Percentiles rank a stretch among this genome's conserved stretches.
These are phyloP conservation scores for Plasmodium sp. DNA, from an alignment of 169 alveolate genomes.

Conservation along the genomic window DNA sequence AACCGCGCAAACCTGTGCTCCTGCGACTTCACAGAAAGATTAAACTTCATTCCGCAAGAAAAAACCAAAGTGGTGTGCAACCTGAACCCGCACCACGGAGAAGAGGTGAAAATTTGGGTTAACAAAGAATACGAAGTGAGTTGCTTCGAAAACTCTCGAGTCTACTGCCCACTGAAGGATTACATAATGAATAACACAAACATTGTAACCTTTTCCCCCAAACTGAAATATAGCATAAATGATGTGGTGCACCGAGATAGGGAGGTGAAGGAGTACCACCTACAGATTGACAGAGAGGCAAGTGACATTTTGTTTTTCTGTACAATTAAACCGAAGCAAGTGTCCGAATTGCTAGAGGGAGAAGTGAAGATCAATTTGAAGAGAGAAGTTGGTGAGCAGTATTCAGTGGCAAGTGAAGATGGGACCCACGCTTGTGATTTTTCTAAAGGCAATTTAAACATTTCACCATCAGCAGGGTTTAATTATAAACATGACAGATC, in stretches of 20 bases:
- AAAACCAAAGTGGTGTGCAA: slow-evolving; percentile 44
- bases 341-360: slow-evolving; percentile 42
- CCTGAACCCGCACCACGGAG: slow-evolving; percentile 49
- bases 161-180: slow-evolving; percentile 46
- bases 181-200: slow-evolving; percentile 8
- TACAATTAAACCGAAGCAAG: slow-evolving; percentile 43
- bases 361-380: slow-evolving; percentile 51
- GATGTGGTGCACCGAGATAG: slow-evolving; percentile 1
- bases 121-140: slow-evolving; percentile 51
- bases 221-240: slow-evolving; percentile 5
- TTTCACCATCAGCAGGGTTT: slow-evolving; percentile 44
- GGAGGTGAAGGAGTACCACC: slow-evolving; percentile 16
- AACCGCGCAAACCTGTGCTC: slow-evolving; percentile 1
- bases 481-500: slow-evolving; percentile 28
- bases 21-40: slow-evolving; percentile 52
- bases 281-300: slow-evolving; percentile 36
- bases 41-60: slow-evolving; percentile 12
- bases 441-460: slow-evolving; percentile 48
- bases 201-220: slow-evolving; percentile 18
- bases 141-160: slow-evolving; percentile 33
- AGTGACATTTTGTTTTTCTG: slow-evolving; percentile 53
- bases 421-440: slow-evolving; percentile 29
- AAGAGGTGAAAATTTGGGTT: slow-evolving; percentile 35
- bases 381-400: slow-evolving; percentile 49
- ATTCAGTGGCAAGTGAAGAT: not conserved